These are phyloP conservation scores for Venustampulla echinocandica DNA, from an alignment of 495 filamentous ascomycete species.

Conservation along the genomic window DNA sequence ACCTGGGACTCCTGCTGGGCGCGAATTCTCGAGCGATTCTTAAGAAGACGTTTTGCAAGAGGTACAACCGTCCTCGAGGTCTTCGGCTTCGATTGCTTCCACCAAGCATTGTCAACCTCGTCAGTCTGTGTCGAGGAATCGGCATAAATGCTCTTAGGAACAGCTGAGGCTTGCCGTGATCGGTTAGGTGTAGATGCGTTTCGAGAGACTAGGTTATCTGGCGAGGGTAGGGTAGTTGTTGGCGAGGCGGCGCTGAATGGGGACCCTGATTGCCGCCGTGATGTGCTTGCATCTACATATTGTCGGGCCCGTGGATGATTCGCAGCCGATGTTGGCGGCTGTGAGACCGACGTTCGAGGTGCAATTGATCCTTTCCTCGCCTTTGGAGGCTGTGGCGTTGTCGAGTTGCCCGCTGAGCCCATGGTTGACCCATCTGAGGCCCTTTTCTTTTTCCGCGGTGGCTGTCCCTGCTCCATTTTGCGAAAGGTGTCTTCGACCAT, in stretches of 20 bases:
- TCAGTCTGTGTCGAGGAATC: slow-evolving; percentile 44
- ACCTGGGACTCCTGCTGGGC: not conserved
- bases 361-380: slow-evolving; percentile 25
- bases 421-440: slow-evolving; percentile 46
- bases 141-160: slow-evolving; percentile 28
- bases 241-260: slow-evolving; percentile 35
- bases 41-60: slow-evolving; percentile 38
- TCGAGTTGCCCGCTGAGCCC: slow-evolving; percentile 27
- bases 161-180: slow-evolving; percentile 28
- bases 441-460: slow-evolving; percentile 50
- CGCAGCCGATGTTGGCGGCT: slow-evolving; percentile 6
- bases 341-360: slow-evolving; percentile 21
- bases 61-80: slow-evolving; percentile 35
- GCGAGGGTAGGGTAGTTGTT: slow-evolving; percentile 15
- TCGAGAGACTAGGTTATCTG: slow-evolving; percentile 4
- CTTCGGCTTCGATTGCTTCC: slow-evolving; percentile 26
- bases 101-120: slow-evolving; percentile 36
- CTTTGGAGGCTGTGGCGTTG: slow-evolving; percentile 25
- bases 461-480: slow-evolving; percentile 52
- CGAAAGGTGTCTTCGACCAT: slow-evolving; percentile 71
- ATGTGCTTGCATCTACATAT: slow-evolving; percentile 41
- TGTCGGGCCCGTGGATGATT: slow-evolving; percentile 31
- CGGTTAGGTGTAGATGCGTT: not conserved
- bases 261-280: slow-evolving; percentile 39
- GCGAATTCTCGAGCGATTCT: slow-evolving; percentile 32